Evolutionary conservation across 345 rosid species (phyloP).

Genomic region (Syzygium aromaticum): DNA sequence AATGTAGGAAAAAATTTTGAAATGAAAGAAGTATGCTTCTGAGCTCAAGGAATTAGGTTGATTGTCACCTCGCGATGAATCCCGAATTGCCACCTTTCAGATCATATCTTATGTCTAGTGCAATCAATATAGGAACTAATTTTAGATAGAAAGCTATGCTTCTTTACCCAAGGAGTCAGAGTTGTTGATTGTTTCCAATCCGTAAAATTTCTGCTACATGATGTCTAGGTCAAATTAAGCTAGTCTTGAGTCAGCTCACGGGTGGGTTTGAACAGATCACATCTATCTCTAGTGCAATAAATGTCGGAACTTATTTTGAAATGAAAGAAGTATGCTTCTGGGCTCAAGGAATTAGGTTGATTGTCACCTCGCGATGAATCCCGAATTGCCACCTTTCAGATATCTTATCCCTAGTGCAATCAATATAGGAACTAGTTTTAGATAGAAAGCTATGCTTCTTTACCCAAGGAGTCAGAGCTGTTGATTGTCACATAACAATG

Average conservation of each 20-base stretch:
- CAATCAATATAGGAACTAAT: too few relatives aligned
- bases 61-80: too few relatives aligned
- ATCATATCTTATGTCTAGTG: too few relatives aligned
- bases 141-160: background rate
- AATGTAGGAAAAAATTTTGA: background rate
- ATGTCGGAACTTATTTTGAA: background rate
- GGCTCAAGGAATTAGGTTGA: too few relatives aligned
- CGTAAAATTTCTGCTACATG: background rate
- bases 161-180: background rate
- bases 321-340: background rate
- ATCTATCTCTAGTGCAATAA: background rate
- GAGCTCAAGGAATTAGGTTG: too few relatives aligned
- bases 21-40: too few relatives aligned
- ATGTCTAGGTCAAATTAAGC: background rate
- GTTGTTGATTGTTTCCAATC: background rate
- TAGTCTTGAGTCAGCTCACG: background rate
- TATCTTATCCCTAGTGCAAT: too few relatives aligned
- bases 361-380: too few relatives aligned
- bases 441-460: background rate
- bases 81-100: too few relatives aligned
- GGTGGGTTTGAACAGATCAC: background rate
- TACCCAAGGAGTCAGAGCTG: background rate
- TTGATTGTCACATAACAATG: background rate
- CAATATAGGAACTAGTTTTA: too few relatives aligned
- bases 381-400: too few relatives aligned